A percentile compares a stretch with the other conserved stretches of the same genome.
phyloP scores from a whole-genome alignment of 192 early-diverging fungal genomes.

The Coemansia umbellata region DNA sequence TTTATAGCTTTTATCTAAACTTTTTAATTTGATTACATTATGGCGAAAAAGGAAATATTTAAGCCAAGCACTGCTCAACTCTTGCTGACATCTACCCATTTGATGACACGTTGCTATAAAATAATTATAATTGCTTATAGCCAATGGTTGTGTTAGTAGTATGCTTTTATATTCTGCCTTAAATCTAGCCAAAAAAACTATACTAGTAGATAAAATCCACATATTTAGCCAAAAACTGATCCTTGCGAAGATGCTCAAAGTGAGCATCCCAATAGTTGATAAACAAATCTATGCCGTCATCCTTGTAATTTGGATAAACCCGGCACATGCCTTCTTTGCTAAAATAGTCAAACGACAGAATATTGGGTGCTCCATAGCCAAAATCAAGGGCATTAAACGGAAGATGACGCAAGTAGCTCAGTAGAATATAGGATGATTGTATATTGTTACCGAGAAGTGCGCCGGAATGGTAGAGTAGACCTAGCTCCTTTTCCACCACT shows the following conservation, averaged over 20 bases:
- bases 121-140: too few species aligned
- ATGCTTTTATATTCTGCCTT: background rate
- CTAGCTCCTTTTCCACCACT: slow-evolving; percentile 26
- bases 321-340: slow-evolving; percentile 26
- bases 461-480: slow-evolving; percentile 20
- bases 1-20: too few species aligned
- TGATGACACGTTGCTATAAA: too few species aligned
- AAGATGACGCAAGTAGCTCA: slow-evolving; percentile 29
- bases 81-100: too few species aligned
- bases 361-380: slow-evolving; percentile 22
- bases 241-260: slow-evolving; percentile 12
- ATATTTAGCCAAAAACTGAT: slow-evolving; percentile 16
- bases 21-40: too few species aligned
- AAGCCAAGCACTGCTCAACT: too few species aligned
- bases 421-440: slow-evolving; percentile 17
- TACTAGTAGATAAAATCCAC: slow-evolving; percentile 30
- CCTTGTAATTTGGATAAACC: slow-evolving; percentile 22
- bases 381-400: slow-evolving; percentile 27
- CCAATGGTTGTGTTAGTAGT: too few species aligned
- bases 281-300: slow-evolving; percentile 32
- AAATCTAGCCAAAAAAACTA: too few species aligned
- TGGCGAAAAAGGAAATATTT: too few species aligned
- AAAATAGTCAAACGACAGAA: slow-evolving; percentile 25
- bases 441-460: slow-evolving; percentile 20
- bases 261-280: slow-evolving; percentile 21